These are phyloP conservation scores for Sporothrix protearum DNA, from an alignment of 2,329 filamentous ascomycete species.

Conservation along the genomic window DNA sequence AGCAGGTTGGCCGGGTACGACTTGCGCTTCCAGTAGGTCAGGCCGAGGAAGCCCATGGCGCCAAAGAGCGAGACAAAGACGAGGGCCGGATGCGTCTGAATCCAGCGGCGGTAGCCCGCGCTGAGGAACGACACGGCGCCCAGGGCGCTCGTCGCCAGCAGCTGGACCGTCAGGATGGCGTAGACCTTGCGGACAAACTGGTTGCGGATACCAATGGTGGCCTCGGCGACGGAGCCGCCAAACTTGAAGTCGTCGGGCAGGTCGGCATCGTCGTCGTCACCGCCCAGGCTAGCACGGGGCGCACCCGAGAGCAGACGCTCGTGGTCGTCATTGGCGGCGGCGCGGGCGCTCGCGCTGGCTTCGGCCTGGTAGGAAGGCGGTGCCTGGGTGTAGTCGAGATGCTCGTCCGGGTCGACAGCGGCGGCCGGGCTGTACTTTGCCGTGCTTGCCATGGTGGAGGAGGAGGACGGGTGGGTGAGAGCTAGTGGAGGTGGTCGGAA, in stretches of 20 bases:
- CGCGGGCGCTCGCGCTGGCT: constrained; percentile 49
- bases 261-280: constrained; percentile 59
- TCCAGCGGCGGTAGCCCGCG: constrained; percentile 74
- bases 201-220: constrained; percentile 92
- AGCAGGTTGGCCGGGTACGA: constrained; percentile 92
- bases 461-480: neutral
- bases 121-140: constrained; percentile 85
- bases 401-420: constrained; percentile 79
- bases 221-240: constrained; percentile 88
- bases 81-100: constrained; percentile 76
- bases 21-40: constrained; percentile 94
- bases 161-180: constrained; percentile 91
- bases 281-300: constrained; percentile 74
- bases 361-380: constrained; percentile 72
- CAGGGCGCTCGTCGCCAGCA: constrained; percentile 76
- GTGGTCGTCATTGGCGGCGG: constrained; percentile 52
- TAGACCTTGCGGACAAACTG: constrained; percentile 98
- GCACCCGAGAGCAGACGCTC: constrained; percentile 60
- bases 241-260: constrained; percentile 99
- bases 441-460: constrained; percentile 45
- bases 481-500: neutral
- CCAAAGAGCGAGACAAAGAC: constrained; percentile 85
- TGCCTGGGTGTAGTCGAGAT: constrained; percentile 62
- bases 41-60: constrained; percentile 75
- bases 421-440: constrained; percentile 81